Evolutionary conservation across 2,329 filamentous ascomycete genomes (phyloP).

Genomic region (Calonectria hongkongensis): DNA sequence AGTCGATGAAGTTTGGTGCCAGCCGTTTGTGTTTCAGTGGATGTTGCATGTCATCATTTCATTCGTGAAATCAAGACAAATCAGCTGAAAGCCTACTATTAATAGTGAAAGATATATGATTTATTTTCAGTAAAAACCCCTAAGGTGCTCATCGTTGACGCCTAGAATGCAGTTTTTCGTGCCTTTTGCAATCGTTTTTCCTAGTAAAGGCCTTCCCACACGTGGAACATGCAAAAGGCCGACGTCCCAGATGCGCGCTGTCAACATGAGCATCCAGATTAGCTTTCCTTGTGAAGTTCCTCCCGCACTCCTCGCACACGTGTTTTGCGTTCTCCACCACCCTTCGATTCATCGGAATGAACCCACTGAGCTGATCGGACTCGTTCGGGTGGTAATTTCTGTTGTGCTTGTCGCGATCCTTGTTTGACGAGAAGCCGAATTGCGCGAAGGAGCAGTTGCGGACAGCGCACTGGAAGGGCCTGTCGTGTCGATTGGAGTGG

Average conservation of each 20-base stretch:
- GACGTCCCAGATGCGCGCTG: constrained; percentile 59
- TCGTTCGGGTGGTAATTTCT: constrained; percentile 33
- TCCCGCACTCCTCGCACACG: constrained; percentile 59
- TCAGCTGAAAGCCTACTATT: no score
- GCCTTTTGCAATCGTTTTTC: constrained; percentile 58
- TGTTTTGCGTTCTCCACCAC: constrained; percentile 30
- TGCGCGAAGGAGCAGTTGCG: constrained; percentile 57
- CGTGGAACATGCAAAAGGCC: constrained; percentile 54
- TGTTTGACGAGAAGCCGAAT: constrained; percentile 64
- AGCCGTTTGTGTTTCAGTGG: no score
- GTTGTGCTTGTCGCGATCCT: constrained; percentile 58
- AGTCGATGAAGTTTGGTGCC: no score
- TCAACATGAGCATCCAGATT: constrained; percentile 59
- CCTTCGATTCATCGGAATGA: background rate
- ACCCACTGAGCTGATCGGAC: background rate
- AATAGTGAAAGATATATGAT: no score
- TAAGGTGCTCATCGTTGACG: background rate
- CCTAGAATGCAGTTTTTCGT: constrained; percentile 55
- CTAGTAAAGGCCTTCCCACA: constrained; percentile 59
- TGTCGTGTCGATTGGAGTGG: constrained; percentile 63
- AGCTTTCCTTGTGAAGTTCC: constrained; percentile 61
- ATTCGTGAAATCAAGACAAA: no score
- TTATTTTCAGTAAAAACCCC: background rate
- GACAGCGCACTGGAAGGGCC: constrained; percentile 62
- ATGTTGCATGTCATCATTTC: no score